Evolutionary conservation across 2,329 filamentous ascomycete genomes (phyloP).

Genomic region (Cylindrodendrum hubeiense): DNA sequence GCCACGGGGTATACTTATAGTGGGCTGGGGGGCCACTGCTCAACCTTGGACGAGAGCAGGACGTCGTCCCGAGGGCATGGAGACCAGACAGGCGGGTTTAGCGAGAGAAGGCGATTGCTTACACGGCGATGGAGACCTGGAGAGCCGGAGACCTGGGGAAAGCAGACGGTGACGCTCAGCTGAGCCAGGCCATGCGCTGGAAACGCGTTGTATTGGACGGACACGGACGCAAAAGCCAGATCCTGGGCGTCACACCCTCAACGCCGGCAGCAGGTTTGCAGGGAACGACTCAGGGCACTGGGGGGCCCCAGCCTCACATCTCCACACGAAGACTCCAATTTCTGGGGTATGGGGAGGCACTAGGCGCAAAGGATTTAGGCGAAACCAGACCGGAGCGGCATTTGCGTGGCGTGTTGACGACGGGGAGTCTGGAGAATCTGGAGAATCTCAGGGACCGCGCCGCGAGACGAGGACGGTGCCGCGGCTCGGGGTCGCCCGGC

Average conservation of each 20-base stretch:
- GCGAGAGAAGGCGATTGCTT: background rate
- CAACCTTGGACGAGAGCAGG: background rate
- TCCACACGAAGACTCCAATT: conserved; percentile 20
- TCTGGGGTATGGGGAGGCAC: conserved; percentile 14
- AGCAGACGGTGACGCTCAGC: conserved; percentile 9
- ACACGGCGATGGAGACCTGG: background rate
- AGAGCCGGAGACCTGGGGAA: conserved; percentile 2
- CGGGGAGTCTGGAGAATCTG: background rate
- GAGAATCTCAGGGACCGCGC: background rate
- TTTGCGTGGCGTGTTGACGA: background rate
- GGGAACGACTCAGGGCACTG: conserved; percentile 7
- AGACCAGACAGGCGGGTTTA: background rate
- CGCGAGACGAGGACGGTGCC: background rate
- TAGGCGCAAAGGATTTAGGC: background rate
- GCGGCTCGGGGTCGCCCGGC: background rate
- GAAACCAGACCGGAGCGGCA: background rate
- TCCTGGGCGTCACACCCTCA: background rate
- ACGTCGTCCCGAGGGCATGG: background rate
- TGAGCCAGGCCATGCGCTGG: background rate
- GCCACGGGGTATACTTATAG: background rate
- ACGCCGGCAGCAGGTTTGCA: background rate
- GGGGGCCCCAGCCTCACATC: background rate
- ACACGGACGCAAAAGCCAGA: conserved; percentile 6
- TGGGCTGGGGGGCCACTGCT: background rate
- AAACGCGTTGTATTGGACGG: background rate